phyloP scores from a whole-genome alignment of 768 basidiomycete genomes.

The Melanogaster broomeanus region DNA sequence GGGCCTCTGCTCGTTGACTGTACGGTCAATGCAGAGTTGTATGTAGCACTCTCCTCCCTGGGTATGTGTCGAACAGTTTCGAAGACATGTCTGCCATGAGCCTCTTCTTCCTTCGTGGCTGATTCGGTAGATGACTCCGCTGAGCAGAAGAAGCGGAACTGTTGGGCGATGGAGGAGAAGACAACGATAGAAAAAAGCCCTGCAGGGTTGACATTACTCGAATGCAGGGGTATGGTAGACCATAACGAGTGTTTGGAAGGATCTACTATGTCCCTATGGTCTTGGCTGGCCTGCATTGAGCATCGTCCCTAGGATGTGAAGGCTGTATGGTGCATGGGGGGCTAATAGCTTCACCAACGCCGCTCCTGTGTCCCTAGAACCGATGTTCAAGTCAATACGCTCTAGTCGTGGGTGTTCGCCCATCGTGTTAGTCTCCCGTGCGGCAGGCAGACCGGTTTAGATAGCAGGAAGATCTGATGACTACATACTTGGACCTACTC shows the following conservation, averaged over 20 bases:
- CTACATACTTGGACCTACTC: no score
- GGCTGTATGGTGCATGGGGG: conserved; percentile 12
- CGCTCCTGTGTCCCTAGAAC: conserved; percentile 1
- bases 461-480: no score
- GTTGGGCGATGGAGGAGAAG: conserved; percentile 12
- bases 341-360: conserved; percentile 13
- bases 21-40: conserved; percentile 1
- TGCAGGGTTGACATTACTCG: neutral
- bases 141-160: conserved; percentile 21
- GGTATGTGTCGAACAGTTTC: conserved; percentile 6
- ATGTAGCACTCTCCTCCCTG: conserved; percentile 2
- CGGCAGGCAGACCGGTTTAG: no score
- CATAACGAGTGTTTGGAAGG: conserved; percentile 16
- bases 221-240: conserved; percentile 16
- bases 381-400: conserved; percentile 10
- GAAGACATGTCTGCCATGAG: conserved; percentile 18
- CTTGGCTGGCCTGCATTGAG: conserved; percentile 16
- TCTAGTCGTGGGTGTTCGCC: neutral
- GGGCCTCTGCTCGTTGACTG: neutral
- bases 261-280: conserved; percentile 12
- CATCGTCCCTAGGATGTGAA: conserved; percentile 17
- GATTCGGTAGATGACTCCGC: conserved; percentile 1
- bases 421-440: no score
- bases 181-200: conserved; percentile 18
- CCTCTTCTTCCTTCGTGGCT: conserved; percentile 7